phyloP scores from a whole-genome alignment of 306 rosid species.

The Prunus kanzakura region DNA sequence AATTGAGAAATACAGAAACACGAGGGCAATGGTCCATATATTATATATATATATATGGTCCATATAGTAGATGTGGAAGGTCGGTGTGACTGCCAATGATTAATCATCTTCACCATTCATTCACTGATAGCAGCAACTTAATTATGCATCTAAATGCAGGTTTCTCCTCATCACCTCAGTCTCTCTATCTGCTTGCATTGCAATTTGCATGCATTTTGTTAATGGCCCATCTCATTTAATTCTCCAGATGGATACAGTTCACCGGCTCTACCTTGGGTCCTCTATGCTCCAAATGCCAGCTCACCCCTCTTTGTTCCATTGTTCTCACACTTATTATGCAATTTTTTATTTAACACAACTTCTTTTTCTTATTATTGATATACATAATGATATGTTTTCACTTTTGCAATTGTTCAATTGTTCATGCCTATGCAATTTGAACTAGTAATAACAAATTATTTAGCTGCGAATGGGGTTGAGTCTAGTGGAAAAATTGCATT shows the following conservation, averaged over 20 bases:
- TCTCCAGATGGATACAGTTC: slow-evolving; percentile 46
- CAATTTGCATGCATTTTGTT: background rate
- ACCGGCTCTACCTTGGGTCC: background rate
- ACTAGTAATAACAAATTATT: too few species aligned
- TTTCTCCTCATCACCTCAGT: background rate
- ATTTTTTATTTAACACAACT: too few species aligned
- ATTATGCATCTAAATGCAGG: slow-evolving; percentile 26
- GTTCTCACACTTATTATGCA: background rate
- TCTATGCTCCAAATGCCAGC: slow-evolving; percentile 14
- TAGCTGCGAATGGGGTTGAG: too few species aligned
- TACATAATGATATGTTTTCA: too few species aligned
- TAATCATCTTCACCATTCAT: slow-evolving; percentile 17
- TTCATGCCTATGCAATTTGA: too few species aligned
- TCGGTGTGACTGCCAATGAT: slow-evolving; percentile 26
- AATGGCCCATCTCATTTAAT: slow-evolving; percentile 47
- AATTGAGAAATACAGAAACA: background rate
- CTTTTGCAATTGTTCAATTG: too few species aligned
- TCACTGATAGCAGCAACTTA: slow-evolving; percentile 9
- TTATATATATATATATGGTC: background rate
- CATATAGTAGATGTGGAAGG: slow-evolving; percentile 7
- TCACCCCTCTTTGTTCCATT: background rate
- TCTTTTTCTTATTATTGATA: too few species aligned
- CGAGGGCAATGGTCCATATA: background rate
- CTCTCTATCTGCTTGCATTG: background rate
- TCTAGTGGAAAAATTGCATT: too few species aligned